Evolutionary conservation across 1,139 yeast genomes (phyloP), one percentile per base, ranked within the genome.

Genomic region (Yamadazyma epiphylla): DNA sequence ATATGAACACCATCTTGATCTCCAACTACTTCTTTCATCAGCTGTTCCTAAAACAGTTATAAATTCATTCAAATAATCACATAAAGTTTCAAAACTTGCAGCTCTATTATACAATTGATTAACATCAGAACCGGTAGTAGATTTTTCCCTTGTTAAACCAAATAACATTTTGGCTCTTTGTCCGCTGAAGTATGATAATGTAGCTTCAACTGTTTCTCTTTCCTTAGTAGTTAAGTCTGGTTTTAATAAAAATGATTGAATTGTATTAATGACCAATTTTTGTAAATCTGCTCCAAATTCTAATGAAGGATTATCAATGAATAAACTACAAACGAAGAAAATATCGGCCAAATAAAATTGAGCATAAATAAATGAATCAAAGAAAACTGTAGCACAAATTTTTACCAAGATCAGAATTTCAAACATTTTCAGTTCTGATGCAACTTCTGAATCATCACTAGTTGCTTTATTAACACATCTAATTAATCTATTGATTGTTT

Each of bases 161-260:
- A 85, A 85, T 38, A 85, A 60, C 66, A 84, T 73, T 43, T 76
- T 78, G 4, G 85, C 81, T 48, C 89, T 70, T 33, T 83, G 86
- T 8, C 85, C 78, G 32, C 85, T 76, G 39, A 86, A 71, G 32
- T 74, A 74, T 4, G 61, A 65, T 42, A 84, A 74, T 2, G 83
- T 69, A 1, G 64, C 60, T 32, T 70, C 70, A 11, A 86, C 65
- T 6, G 64, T 56, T 3, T 51, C 45, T 35, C 61, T 63, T 33
- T 76, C 76, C 2, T 50, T 55, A 1, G 48, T 58, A 0, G 75
- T 55, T 19, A 84, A 53, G 15, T 64, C 64, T 3, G 78, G 78
- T 37, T 77, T 80, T 23, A 79, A 73, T 20, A 79, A 61, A 41
- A 83, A 78, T 0, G 94, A 76, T 45, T 85, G 94, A 27, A 86